Evolutionary conservation across 345 rosid genomes (phyloP).

Genomic region (Aurinia saxatilis): DNA sequence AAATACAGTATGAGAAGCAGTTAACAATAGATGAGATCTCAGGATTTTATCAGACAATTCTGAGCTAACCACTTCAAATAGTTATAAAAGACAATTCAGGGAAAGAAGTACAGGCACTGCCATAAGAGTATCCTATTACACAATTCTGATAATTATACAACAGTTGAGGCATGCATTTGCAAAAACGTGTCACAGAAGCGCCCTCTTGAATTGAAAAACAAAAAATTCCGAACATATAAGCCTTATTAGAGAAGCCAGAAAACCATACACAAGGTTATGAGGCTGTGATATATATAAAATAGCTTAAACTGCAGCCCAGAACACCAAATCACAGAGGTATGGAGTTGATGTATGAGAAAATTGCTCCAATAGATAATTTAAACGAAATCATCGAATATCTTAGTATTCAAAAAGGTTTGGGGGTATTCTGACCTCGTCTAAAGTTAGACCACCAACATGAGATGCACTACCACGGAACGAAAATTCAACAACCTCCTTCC

Average conservation of each 20-base stretch:
- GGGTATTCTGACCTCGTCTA: slow-evolving; percentile 71
- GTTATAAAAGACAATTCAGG: background rate
- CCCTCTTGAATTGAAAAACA: background rate
- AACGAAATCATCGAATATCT: background rate
- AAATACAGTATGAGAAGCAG: background rate
- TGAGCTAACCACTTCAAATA: background rate
- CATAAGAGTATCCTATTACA: background rate
- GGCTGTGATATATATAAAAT: too few species aligned
- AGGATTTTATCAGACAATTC: background rate
- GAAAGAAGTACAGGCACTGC: background rate
- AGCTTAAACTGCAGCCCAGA: too few species aligned
- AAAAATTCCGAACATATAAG: background rate
- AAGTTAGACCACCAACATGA: slow-evolving; percentile 77
- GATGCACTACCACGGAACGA: slow-evolving; percentile 89
- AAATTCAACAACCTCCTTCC: slow-evolving; percentile 73
- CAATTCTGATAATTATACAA: background rate
- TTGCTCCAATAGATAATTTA: background rate
- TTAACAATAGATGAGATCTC: too few species aligned
- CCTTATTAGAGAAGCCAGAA: slow-evolving; percentile 10
- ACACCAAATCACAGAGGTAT: too few species aligned
- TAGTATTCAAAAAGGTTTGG: slow-evolving; percentile 1
- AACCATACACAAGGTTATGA: too few species aligned
- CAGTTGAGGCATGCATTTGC: background rate
- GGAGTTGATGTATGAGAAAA: background rate
- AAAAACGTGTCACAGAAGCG: background rate